phyloP scores from a whole-genome alignment of 2,329 filamentous ascomycete species.

The Hypocreales sp. region DNA sequence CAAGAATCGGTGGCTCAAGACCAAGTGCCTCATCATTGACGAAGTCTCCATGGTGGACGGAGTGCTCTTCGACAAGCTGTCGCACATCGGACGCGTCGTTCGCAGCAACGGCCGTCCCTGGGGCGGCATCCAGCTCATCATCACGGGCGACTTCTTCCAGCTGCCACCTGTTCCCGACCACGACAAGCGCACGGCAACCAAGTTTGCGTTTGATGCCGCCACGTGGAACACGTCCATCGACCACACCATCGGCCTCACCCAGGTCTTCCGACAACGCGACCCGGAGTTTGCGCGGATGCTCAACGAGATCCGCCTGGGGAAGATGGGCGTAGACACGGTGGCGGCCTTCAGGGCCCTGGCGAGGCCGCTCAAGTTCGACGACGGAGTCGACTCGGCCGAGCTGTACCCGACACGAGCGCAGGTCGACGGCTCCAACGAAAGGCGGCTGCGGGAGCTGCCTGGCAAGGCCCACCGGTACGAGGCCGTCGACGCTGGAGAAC shows the following conservation, averaged over 20 bases:
- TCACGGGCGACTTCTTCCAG: constrained; percentile 97
- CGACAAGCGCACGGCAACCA: constrained; percentile 47
- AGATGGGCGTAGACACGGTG: constrained; percentile 62
- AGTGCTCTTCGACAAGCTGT: constrained; percentile 91
- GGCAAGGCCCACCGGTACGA: constrained; percentile 54
- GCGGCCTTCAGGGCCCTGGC: constrained; percentile 59
- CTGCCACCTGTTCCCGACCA: constrained; percentile 81
- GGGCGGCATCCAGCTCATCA: constrained; percentile 87
- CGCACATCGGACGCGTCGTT: constrained; percentile 69
- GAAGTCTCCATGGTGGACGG: constrained; percentile 98
- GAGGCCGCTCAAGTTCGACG: constrained; percentile 55
- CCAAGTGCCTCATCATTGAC: constrained; percentile 79
- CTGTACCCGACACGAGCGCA: constrained; percentile 83
- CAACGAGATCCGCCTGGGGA: constrained; percentile 91
- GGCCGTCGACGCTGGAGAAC: constrained; percentile 65
- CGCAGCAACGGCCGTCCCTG: constrained; percentile 86
- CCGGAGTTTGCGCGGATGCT: constrained; percentile 82
- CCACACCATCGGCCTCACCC: constrained; percentile 87
- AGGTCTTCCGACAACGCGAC: constrained; percentile 93
- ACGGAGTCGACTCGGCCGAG: constrained; percentile 61
- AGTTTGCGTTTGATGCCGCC: constrained; percentile 83
- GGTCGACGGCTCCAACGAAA: constrained; percentile 74
- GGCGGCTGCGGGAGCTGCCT: constrained; percentile 54
- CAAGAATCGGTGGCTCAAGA: constrained; percentile 74
- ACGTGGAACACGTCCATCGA: constrained; percentile 90